Base-by-base conservation (phyloP, 1,284 basidiomycete genomes). In the Tylopilus sp. region DNA sequence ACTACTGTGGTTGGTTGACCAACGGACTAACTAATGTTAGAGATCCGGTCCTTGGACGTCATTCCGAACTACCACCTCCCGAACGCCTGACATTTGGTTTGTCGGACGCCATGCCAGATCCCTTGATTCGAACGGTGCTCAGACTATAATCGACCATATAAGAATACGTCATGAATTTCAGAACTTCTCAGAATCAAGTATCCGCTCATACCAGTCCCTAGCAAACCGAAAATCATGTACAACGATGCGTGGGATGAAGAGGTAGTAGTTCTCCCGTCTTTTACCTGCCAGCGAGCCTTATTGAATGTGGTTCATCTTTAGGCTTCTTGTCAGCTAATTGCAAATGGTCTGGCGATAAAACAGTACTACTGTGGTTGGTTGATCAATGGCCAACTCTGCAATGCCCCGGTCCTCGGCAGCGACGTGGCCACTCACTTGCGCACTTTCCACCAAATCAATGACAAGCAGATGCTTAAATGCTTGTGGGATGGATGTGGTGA, bases 361-460 rank as follows among this genome's bases (percentile, higher is more conserved):
- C 5, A 15, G 7, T 64, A 68, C 22, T 15, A 0, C 12, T 74
- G 72, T 12, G 41, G 16, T 2, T 74, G 72, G 75, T 7, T 0
- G 0, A 36, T 19, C 18, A 32, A 65, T 15, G 74, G 77, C 2
- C 16, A 5, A 1, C 16, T n/a, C 2, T 77, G 73, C 32, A 56
- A 59, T 26, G 7, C 49, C 19, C 10, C 0, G 5, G 29, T 78
- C 41, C 32, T 4, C 0, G 70, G 72, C 16, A 33, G 57, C 7
- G 67, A 75, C 3, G 3, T 77, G 33, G 22, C 72, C 29, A 12
- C 4, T 2, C 77, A 78, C 38, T 26, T 78, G 41, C 75, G 57
- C 8, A 39, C 29, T 5, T 24, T 61, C 16, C 74, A 75, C 18
- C 18, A 60, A 16, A 41, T 29, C 3, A 60, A 60, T 18, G 57